Evolutionary conservation across 2,329 filamentous ascomycete genomes (phyloP).

Genomic region (Trichoderma pleuroti): DNA sequence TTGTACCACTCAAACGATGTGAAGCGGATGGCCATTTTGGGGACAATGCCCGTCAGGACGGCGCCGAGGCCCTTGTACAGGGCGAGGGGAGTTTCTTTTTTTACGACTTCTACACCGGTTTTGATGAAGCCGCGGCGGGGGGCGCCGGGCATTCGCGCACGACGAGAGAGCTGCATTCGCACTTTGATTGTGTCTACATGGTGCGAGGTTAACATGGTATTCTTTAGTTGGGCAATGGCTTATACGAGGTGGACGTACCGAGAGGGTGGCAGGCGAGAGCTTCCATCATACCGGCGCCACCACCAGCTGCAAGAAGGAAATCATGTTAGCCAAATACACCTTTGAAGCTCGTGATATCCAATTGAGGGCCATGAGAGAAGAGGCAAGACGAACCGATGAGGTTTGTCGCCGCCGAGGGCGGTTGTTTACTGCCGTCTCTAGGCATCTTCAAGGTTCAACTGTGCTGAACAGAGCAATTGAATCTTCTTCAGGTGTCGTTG

Average conservation of each 20-base stretch:
- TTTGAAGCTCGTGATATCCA: constrained; percentile 15
- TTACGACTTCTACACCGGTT: constrained; percentile 83
- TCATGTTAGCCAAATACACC: constrained; percentile 15
- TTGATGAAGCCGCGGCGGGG: constrained; percentile 83
- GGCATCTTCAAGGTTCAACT: constrained; percentile 30
- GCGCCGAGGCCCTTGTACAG: constrained; percentile 98
- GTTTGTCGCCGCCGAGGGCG: constrained; percentile 83
- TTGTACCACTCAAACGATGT: constrained; percentile 97
- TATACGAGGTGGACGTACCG: constrained; percentile 48
- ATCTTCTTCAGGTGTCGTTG: neutral
- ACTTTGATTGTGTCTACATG: constrained; percentile 92
- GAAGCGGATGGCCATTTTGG: constrained; percentile 99
- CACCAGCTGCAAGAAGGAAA: constrained; percentile 63
- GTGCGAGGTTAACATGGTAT: neutral
- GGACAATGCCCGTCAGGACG: constrained; percentile 91
- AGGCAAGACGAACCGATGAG: constrained; percentile 66
- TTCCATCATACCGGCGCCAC: constrained; percentile 99
- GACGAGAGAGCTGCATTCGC: constrained; percentile 93
- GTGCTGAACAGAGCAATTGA: neutral
- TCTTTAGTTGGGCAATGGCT: neutral
- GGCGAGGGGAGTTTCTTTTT: constrained; percentile 84
- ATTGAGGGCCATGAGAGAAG: neutral
- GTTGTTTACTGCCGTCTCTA: constrained; percentile 56
- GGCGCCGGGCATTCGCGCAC: constrained; percentile 76
- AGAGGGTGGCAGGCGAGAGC: constrained; percentile 93